phyloP scores from a whole-genome alignment of 2,329 filamentous ascomycete species.

The Xenosphaeropsis pyriputrescens region DNA sequence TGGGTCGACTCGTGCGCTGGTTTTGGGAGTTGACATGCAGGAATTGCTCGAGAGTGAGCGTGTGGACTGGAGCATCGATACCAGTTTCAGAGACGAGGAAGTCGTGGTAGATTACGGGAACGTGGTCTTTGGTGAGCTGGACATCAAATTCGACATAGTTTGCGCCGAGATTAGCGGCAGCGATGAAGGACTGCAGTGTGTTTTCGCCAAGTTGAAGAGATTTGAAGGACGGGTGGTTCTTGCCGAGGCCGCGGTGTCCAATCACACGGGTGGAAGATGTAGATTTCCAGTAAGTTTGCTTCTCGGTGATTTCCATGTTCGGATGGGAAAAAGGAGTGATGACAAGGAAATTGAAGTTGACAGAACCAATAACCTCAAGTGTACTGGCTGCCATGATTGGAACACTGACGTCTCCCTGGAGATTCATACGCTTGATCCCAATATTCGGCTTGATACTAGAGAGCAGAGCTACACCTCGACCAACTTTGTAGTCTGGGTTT shows the following conservation, averaged over 20 bases:
- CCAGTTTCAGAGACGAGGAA: conserved; percentile 96
- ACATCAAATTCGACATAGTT: conserved; percentile 72
- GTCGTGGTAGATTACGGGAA: conserved; percentile 97
- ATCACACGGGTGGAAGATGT: conserved; percentile 75
- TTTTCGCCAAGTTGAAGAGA: conserved; percentile 94
- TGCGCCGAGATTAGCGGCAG: conserved; percentile 81
- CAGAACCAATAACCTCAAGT: conserved; percentile 80
- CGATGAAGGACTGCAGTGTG: conserved; percentile 89
- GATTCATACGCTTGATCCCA: conserved; percentile 73
- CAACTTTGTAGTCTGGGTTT: conserved; percentile 75
- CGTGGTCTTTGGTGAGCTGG: conserved; percentile 95
- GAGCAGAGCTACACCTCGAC: conserved; percentile 75
- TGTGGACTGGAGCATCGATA: conserved; percentile 92
- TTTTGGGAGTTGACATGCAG: conserved; percentile 54
- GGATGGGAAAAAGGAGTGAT: conserved; percentile 91
- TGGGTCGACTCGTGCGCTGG: conserved; percentile 28
- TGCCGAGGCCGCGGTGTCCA: conserved; percentile 64
- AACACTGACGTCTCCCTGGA: conserved; percentile 85
- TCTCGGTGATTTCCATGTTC: conserved; percentile 80
- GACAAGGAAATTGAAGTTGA: conserved; percentile 94
- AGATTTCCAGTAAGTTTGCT: conserved; percentile 95
- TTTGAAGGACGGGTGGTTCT: conserved; percentile 71
- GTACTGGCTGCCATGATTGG: conserved; percentile 73
- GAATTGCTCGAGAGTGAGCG: conserved; percentile 88
- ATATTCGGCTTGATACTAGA: conserved; percentile 74